A percentile compares a stretch with the other conserved stretches of the same genome.
Conservation (phyloP, 2,329 filamentous ascomycete genomes). For the Alternaria atra region DNA sequence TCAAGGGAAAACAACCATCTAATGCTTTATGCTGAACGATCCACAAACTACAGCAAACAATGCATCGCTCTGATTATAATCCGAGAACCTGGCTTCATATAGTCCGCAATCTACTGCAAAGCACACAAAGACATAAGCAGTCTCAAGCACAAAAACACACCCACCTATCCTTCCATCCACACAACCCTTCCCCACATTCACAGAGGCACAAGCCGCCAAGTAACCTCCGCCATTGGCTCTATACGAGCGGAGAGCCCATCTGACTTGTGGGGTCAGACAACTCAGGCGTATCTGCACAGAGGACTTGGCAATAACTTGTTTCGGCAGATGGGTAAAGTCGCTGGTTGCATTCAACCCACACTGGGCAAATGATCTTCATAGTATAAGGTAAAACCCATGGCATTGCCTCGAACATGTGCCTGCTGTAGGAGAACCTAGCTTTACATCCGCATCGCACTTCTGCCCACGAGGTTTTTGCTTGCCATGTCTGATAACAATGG, state of each 20-base stretch:
- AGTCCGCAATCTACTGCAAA: not conserved
- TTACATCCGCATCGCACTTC: not conserved
- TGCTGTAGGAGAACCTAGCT: not conserved
- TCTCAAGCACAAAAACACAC: not conserved
- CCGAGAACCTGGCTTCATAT: not conserved
- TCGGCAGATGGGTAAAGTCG: conserved; percentile 45
- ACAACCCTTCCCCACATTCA: conserved; percentile 38
- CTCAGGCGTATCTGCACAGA: conserved; percentile 5
- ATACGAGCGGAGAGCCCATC: conserved; percentile 3
- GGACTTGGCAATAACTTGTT: conserved; percentile 24
- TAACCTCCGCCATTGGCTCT: conserved; percentile 19
- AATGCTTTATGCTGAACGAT: not conserved
- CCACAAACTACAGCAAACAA: not conserved
- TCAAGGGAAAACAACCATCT: not conserved
- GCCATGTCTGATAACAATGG: conserved; percentile 33
- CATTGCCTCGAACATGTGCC: not conserved
- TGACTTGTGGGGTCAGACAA: conserved; percentile 41
- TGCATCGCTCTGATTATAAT: not conserved
- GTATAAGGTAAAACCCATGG: conserved; percentile 30
- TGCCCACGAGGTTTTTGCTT: not conserved
- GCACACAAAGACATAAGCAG: not conserved
- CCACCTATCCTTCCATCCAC: conserved; percentile 7
- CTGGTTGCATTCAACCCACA: conserved; percentile 20
- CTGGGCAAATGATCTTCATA: conserved; percentile 27
- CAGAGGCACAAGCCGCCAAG: conserved; percentile 32